Conservation (phyloP, 352 stramenopile genomes). For the Globisporangium canariense region DNA sequence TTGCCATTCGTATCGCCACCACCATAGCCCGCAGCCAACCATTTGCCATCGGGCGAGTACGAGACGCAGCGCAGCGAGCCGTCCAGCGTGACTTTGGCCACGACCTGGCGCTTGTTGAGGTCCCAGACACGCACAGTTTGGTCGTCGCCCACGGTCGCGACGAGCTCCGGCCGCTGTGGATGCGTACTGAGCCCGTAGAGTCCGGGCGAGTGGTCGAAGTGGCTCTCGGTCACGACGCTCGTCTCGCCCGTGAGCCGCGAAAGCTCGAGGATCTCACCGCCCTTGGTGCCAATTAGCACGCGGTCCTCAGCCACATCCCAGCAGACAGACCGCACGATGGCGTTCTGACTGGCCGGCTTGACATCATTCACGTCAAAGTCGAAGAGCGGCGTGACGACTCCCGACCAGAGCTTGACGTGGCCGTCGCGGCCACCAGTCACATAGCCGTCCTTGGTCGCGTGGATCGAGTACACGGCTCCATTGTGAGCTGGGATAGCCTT, state of each 20-base stretch:
- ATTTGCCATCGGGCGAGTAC: slow-evolving; percentile 69
- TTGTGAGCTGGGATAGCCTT: slow-evolving; percentile 62
- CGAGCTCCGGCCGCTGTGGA: slow-evolving; percentile 40
- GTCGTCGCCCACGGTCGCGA: slow-evolving; percentile 70
- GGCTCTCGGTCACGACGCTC: slow-evolving; percentile 65
- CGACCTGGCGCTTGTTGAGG: slow-evolving; percentile 41
- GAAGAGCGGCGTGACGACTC: slow-evolving; percentile 38
- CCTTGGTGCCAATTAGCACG: slow-evolving; percentile 64
- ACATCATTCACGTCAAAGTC: slow-evolving; percentile 59
- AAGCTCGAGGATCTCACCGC: slow-evolving; percentile 64
- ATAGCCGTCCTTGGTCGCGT: slow-evolving; percentile 48
- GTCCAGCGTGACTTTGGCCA: slow-evolving; percentile 59
- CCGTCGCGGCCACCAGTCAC: slow-evolving; percentile 62
- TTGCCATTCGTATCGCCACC: slow-evolving; percentile 8
- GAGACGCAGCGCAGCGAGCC: slow-evolving; percentile 48
- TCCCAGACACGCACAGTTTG: slow-evolving; percentile 71
- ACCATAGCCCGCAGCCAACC: slow-evolving; percentile 63
- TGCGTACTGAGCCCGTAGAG: slow-evolving; percentile 52
- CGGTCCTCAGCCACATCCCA: slow-evolving; percentile 72
- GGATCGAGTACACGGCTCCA: slow-evolving; percentile 62
- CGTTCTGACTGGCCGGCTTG: slow-evolving; percentile 46
- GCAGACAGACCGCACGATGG: slow-evolving; percentile 48
- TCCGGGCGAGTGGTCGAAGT: slow-evolving; percentile 40
- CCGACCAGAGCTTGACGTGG: slow-evolving; percentile 72
- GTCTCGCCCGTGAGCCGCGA: slow-evolving; percentile 57